A percentile compares a stretch with the other conserved stretches of the same genome.
These are phyloP conservation scores for Moringa oleifera DNA, from an alignment of 345 rosid genomes.

Conservation along the genomic window DNA sequence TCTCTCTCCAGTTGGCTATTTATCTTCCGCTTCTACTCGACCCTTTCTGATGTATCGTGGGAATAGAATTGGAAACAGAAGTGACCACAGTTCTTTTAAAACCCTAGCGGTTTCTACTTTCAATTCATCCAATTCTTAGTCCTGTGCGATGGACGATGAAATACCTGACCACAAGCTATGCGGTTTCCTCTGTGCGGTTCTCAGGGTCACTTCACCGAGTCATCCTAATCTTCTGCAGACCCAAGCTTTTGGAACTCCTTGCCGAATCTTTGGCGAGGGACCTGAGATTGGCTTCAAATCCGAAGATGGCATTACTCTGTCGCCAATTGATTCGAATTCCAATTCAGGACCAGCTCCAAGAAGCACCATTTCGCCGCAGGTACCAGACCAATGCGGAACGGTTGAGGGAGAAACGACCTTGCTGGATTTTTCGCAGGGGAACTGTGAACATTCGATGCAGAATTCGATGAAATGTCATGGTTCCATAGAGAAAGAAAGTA, in stretches of 20 bases:
- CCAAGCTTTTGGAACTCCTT: conserved; percentile 32
- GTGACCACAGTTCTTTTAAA: too few species aligned
- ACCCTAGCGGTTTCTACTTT: too few species aligned
- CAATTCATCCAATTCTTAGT: not conserved
- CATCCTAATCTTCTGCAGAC: conserved; percentile 3
- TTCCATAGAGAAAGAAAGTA: not conserved
- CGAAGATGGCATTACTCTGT: conserved; percentile 36
- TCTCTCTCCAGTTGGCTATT: too few species aligned
- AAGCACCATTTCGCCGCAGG: conserved; percentile 3
- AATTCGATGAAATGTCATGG: conserved; percentile 15
- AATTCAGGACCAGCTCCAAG: conserved; percentile 1
- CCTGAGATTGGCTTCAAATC: conserved; percentile 37
- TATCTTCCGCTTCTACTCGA: too few species aligned
- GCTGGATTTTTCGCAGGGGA: not conserved
- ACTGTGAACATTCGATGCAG: conserved; percentile 9
- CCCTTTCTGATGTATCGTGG: too few species aligned
- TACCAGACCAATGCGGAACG: conserved; percentile 13
- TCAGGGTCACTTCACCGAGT: conserved; percentile 23
- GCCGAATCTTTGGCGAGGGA: conserved; percentile 40
- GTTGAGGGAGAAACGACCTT: not conserved
- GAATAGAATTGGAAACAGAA: too few species aligned
- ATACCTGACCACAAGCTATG: conserved; percentile 52
- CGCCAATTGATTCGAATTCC: conserved; percentile 13
- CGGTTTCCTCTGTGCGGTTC: conserved; percentile 65
- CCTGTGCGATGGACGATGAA: conserved; percentile 19